Percentiles rank a stretch among this genome's conserved stretches.
phyloP scores from a whole-genome alignment of 208 protist genomes.

The Leptomonas pyrrhocoris region DNA sequence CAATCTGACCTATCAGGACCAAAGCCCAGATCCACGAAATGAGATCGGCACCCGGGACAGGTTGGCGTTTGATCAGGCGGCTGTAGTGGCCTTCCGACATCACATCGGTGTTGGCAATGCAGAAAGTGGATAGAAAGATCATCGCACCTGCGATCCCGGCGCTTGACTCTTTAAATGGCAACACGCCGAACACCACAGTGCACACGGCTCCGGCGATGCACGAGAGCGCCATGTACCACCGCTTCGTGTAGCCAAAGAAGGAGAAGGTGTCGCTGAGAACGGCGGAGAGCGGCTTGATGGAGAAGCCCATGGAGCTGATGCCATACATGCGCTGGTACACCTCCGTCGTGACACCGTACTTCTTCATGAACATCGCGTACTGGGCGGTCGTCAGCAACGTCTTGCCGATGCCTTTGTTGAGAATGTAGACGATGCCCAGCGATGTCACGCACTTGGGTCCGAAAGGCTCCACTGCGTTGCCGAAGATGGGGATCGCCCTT shows the following conservation, averaged over 20 bases:
- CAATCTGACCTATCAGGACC: slow-evolving; percentile 35
- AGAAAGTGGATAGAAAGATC: slow-evolving; percentile 43
- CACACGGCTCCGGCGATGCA: slow-evolving; percentile 32
- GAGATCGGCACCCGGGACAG: slow-evolving; percentile 35
- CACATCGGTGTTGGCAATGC: slow-evolving; percentile 46
- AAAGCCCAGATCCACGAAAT: slow-evolving; percentile 51
- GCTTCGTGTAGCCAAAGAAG: slow-evolving; percentile 53
- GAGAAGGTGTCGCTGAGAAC: slow-evolving; percentile 45
- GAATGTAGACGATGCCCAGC: slow-evolving; percentile 44
- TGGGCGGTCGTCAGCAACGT: slow-evolving; percentile 24
- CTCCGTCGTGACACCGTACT: slow-evolving; percentile 30
- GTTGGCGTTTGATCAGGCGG: no score
- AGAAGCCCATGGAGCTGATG: slow-evolving; percentile 48
- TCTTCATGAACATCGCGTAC: slow-evolving; percentile 47
- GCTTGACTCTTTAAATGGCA: no score
- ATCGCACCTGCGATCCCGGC: no score
- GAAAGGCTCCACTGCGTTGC: slow-evolving; percentile 35
- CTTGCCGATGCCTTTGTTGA: slow-evolving; percentile 48
- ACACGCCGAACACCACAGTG: slow-evolving; percentile 32
- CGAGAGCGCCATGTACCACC: slow-evolving; percentile 43
- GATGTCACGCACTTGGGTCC: slow-evolving; percentile 31
- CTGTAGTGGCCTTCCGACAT: slow-evolving; percentile 55
- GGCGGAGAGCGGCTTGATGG: slow-evolving; percentile 49
- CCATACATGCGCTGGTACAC: no score
- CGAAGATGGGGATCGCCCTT: slow-evolving; percentile 38